Percentiles rank a stretch among this genome's conserved stretches.
Conservation (phyloP, 2,329 filamentous ascomycete genomes). For the Colletotrichum euphorbiae region DNA sequence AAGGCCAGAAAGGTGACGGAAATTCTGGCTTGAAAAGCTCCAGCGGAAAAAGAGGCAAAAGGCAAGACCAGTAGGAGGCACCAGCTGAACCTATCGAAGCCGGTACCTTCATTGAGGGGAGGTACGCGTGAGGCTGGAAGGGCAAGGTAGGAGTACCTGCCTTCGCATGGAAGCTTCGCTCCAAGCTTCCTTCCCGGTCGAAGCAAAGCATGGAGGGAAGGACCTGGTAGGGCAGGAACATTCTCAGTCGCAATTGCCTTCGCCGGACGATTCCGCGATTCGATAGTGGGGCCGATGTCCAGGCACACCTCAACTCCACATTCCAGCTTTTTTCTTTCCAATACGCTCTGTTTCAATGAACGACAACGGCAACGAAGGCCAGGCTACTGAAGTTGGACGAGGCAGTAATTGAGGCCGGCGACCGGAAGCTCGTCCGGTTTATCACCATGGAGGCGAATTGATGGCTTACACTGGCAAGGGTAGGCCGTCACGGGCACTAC, state of each 20-base stretch:
- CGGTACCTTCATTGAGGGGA: neutral
- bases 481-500: neutral
- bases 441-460: too few relatives aligned
- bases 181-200: slow-evolving; percentile 5
- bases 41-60: neutral
- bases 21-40: slow-evolving; percentile 23
- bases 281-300: neutral
- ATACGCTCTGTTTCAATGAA: slow-evolving; percentile 2
- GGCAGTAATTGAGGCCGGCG: neutral
- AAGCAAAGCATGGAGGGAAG: slow-evolving; percentile 12
- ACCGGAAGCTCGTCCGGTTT: neutral
- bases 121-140: neutral
- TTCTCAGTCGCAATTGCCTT: neutral
- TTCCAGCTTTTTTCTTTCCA: neutral
- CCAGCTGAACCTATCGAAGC: slow-evolving; percentile 1
- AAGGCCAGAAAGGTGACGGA: slow-evolving; percentile 3
- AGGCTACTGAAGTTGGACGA: neutral
- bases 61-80: slow-evolving; percentile 5
- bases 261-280: neutral
- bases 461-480: neutral
- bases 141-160: neutral
- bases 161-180: neutral
- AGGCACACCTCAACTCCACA: neutral
- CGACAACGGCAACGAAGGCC: neutral
- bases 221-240: slow-evolving; percentile 2